Evolutionary conservation across 148 eudicot species (phyloP).

Genomic region (Rhododendron mucronatum): DNA sequence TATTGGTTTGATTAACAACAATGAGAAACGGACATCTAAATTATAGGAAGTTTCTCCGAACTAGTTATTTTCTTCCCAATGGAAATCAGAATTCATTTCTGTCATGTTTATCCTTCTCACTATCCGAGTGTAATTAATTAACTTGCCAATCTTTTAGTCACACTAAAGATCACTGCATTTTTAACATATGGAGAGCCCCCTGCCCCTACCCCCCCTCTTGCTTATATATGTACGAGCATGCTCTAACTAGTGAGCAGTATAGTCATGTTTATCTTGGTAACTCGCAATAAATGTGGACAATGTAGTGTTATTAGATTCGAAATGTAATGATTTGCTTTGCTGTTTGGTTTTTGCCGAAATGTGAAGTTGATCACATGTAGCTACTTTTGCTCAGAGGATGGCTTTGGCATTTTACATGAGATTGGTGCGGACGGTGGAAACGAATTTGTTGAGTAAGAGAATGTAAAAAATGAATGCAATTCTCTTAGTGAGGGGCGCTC

Average conservation of each 20-base stretch:
- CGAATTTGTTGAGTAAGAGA: slow-evolving; percentile 16
- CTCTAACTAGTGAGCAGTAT: background rate
- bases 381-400: slow-evolving; percentile 33
- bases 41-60: background rate
- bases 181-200: background rate
- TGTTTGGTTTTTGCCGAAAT: background rate
- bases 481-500: slow-evolving; percentile 14
- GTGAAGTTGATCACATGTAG: slow-evolving; percentile 11
- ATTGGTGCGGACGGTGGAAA: slow-evolving; percentile 16
- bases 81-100: background rate
- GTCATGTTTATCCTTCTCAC: background rate
- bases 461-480: slow-evolving; percentile 20
- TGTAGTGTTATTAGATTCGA: background rate
- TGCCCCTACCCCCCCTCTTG: background rate
- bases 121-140: background rate
- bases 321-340: background rate
- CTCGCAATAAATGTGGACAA: background rate
- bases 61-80: background rate
- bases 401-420: slow-evolving; percentile 11
- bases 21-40: background rate
- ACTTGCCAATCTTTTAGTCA: background rate
- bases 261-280: background rate
- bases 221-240: background rate
- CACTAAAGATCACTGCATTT: background rate
- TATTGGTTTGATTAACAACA: background rate